Evolutionary conservation across 345 rosid genomes (phyloP), one percentile per base, ranked within the genome.

Genomic region (Camelina hispida): DNA sequence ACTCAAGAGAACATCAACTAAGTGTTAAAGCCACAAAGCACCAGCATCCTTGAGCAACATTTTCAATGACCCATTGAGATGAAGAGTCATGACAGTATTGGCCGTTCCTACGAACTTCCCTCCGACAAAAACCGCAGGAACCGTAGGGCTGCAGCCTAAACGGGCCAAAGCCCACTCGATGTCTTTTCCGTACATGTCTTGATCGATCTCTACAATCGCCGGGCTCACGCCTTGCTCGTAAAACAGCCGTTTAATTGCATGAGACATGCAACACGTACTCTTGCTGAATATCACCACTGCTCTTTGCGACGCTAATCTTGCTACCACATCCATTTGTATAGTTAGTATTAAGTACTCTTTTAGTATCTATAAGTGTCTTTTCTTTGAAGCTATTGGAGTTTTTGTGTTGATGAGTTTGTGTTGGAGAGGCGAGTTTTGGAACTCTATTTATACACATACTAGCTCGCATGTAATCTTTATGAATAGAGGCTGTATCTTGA

Each of bases 241-340:
- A 55, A 94, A 94, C 79, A 94, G 66, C 32, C 93, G 81, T 81
- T 94, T 91, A 44, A 91, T 88, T 48, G 98, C 90, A 74, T 94
- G 97, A 84, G 93, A 78, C 96, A 94, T 89, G 83, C 91, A 88
- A 78, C 97, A 94, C 1, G 96, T 79, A 66, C 91, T 91, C 87
- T 89, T 91, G 87, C 97, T 91, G 87, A 91, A 94, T 51, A 91
- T 94, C 86, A 94, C 97, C 83, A 94, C 97, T n/a, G 96, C 96
- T 83, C 86, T 94, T 58, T 89, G 95, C 1, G 96, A 85, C 13
- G 90, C 93, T 73, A 94, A 69, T 74, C 81, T 94, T 15, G 83
- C 83, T 9, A 94, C 86, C 16, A 86, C 74, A 72, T 94, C 98
- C 98, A 94, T 94, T 38, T 74, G n/a, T 60, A n/a, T 69, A 17